Evolutionary conservation across 495 filamentous ascomycete genomes (phyloP), one percentile per base, ranked within the genome.

Genomic region (Ascobolus immersus): DNA sequence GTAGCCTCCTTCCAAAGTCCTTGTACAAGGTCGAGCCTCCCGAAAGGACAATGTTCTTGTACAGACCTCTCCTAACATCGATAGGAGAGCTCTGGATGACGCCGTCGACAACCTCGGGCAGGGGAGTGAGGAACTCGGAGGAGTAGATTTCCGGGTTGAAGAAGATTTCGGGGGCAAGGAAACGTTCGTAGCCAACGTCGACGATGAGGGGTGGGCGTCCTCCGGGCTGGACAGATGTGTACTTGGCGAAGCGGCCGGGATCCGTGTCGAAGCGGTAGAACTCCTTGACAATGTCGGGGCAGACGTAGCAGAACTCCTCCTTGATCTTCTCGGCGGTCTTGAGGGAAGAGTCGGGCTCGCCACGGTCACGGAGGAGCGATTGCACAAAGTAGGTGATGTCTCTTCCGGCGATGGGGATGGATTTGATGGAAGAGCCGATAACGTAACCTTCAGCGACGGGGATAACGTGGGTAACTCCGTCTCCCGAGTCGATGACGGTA

Each of bases 61-160:
- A 96, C 5, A 96, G 67, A 15, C 86, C 86, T 55, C 86, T 64
- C 40, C 86, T 77, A 30, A 96, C 86, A 51, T 96, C 86, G 45
- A 96, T 96, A 20, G 86, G 86, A 26, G 81, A 90, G 14, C 75
- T 79, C 53, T 96, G 86, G 47, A 96, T 96, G 38, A 94, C 86
- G 32, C 73, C 74, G 50, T 96, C 86, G 29, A 94, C 86, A 25
- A 94, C 80, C 30, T 61, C 79, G 20, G 86, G 86, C 2, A 96
- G 64, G 4, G 86, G 86, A 3, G 86, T 96, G 40, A 94, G 60
- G 59, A 94, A 96, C 53, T 96, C 89, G 37, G 82, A 92, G 20
- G 77, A 90, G 60, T 91, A 93, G 47, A 94, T 94, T 60, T 96
- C 86, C 21, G 86, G 86, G 54, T 94, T 96, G 64, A 96, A 96